These are phyloP conservation scores for Xylariaceae sp. DNA, from an alignment of 2,329 filamentous ascomycete genomes.

Conservation along the genomic window DNA sequence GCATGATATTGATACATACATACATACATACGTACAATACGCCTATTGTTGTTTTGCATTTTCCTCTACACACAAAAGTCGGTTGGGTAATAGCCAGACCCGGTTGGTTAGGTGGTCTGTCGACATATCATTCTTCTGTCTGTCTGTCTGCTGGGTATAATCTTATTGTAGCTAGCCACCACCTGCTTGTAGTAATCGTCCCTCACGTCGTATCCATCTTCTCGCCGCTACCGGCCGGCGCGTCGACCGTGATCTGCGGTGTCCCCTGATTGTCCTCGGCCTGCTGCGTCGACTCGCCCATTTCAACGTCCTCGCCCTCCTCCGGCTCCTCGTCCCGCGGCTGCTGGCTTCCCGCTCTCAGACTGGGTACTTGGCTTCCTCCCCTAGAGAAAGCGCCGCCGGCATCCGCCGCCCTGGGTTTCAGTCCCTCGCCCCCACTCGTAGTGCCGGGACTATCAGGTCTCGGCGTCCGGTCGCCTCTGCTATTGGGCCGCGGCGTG, in stretches of 20 bases:
- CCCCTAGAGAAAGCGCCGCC: conserved; percentile 29
- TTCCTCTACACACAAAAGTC: not conserved
- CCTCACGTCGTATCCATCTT: conserved; percentile 66
- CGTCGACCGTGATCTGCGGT: conserved; percentile 53
- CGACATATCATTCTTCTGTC: not conserved
- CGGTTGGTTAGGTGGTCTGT: not conserved
- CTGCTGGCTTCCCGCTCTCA: conserved; percentile 32
- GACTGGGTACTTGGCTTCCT: conserved; percentile 43
- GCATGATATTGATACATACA: not conserved
- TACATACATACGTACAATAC: not conserved
- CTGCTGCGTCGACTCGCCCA: conserved; percentile 40
- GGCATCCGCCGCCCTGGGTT: conserved; percentile 33
- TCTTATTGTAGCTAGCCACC: not conserved
- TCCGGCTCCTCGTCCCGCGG: conserved; percentile 44
- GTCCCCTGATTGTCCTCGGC: conserved; percentile 42
- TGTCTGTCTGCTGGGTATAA: conserved; percentile 17
- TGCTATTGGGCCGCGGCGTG: conserved; percentile 49
- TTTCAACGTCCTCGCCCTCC: conserved; percentile 40
- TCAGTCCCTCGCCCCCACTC: conserved; percentile 21
- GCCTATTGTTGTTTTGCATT: too few species aligned
- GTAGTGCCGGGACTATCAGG: conserved; percentile 38
- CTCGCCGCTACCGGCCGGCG: conserved; percentile 52
- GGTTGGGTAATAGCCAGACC: not conserved
- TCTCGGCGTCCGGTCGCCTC: conserved; percentile 36
- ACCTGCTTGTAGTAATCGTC: conserved; percentile 22